phyloP scores from a whole-genome alignment of 179 eudicot genomes.

The Heliamphora pulchella region DNA sequence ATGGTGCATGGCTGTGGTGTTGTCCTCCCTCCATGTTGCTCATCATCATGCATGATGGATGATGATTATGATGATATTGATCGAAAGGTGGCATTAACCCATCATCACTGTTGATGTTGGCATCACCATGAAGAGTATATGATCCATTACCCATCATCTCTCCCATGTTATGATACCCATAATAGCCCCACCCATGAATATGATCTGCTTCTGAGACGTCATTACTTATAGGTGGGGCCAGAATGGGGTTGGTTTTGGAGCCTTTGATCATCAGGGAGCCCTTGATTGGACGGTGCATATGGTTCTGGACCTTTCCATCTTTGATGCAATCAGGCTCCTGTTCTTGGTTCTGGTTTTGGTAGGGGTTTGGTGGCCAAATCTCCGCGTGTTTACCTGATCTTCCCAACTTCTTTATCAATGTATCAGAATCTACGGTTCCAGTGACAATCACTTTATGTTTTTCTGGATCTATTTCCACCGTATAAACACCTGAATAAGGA shows the following conservation, averaged over 20 bases:
- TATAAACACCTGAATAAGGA: slow-evolving; percentile 35
- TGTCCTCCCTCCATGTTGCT: slow-evolving; percentile 27
- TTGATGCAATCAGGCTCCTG: neutral
- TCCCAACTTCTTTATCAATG: slow-evolving; percentile 38
- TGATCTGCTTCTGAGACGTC: too few species aligned
- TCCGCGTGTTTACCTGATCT: slow-evolving; percentile 50
- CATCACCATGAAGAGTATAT: too few species aligned
- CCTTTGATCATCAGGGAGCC: slow-evolving; percentile 15
- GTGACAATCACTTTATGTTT: slow-evolving; percentile 33
- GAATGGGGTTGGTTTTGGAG: slow-evolving; percentile 10
- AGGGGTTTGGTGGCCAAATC: slow-evolving; percentile 26
- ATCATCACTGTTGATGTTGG: slow-evolving; percentile 19
- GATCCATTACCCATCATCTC: too few species aligned
- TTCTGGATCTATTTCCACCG: slow-evolving; percentile 34
- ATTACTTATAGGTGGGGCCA: slow-evolving; percentile 12
- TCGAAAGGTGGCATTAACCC: slow-evolving; percentile 21
- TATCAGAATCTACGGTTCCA: slow-evolving; percentile 31
- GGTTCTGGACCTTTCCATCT: slow-evolving; percentile 18
- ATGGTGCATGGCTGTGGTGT: slow-evolving; percentile 20
- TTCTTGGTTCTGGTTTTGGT: slow-evolving; percentile 22
- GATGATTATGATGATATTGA: slow-evolving; percentile 27
- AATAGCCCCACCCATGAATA: slow-evolving; percentile 18
- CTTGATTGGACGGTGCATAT: slow-evolving; percentile 16
- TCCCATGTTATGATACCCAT: slow-evolving; percentile 15
- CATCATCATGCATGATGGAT: slow-evolving; percentile 22